Evolutionary conservation across 1,284 basidiomycete species (phyloP).

Genomic region (Microbotryomycetes sp.): DNA sequence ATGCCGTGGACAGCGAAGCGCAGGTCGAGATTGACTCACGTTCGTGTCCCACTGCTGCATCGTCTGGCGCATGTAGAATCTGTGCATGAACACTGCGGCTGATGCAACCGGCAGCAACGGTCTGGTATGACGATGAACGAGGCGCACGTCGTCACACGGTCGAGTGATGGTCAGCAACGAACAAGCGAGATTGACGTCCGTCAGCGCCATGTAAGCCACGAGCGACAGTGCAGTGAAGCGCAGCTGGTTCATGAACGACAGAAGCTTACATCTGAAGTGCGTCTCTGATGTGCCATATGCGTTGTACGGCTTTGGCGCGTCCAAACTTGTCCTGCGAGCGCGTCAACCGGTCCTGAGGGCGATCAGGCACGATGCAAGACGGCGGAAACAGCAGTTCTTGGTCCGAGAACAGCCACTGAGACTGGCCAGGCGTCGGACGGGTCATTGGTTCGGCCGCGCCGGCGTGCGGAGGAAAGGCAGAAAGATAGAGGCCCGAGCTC

Average conservation of each 20-base stretch:
- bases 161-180: not conserved
- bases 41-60: constrained; percentile 26
- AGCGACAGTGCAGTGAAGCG: not conserved
- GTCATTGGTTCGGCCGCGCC: not conserved
- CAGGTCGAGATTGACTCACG: constrained; percentile 6
- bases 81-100: constrained; percentile 33
- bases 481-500: not conserved
- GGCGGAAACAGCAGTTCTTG: not conserved
- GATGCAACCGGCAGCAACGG: constrained; percentile 30
- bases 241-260: not conserved
- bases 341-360: not conserved
- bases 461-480: not conserved
- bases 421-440: not conserved
- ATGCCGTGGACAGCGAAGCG: not conserved
- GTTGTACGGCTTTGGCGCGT: constrained; percentile 5
- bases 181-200: not conserved
- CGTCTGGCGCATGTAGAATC: constrained; percentile 37
- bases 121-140: constrained; percentile 5
- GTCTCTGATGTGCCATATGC: constrained; percentile 8
- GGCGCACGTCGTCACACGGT: not conserved
- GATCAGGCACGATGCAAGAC: not conserved
- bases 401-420: not conserved
- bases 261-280: not conserved
- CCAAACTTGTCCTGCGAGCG: not conserved
- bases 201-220: too few species aligned